Percentiles rank a stretch among this genome's conserved stretches.
These are phyloP conservation scores for Simmondsia chinensis DNA, from an alignment of 148 eudicot species.

Conservation along the genomic window DNA sequence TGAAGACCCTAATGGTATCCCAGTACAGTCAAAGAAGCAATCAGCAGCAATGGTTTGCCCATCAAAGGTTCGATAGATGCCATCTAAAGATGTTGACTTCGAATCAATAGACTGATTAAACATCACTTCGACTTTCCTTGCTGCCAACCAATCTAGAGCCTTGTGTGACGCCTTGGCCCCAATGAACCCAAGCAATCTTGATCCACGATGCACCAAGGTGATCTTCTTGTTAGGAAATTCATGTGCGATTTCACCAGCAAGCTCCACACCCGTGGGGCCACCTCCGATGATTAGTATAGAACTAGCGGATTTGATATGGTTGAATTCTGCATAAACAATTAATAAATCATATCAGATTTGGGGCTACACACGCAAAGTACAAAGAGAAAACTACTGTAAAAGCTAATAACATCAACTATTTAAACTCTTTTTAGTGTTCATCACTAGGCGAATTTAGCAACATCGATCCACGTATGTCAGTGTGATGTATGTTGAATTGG, in stretches of 20 bases:
- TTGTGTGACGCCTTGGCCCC: conserved; percentile 33
- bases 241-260: no score
- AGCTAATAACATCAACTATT: no score
- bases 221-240: conserved; percentile 45
- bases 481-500: no score
- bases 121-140: conserved; percentile 40
- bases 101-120: conserved; percentile 27
- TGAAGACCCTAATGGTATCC: conserved; percentile 31
- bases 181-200: conserved; percentile 42
- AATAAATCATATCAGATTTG: no score
- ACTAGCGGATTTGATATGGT: no score
- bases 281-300: no score
- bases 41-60: conserved; percentile 38
- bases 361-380: neutral
- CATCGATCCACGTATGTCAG: no score
- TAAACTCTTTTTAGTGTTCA: no score
- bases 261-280: no score
- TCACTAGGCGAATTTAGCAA: no score
- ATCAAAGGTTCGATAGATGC: conserved; percentile 32
- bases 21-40: conserved; percentile 35
- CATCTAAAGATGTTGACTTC: conserved; percentile 22
- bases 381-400: no score
- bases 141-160: conserved; percentile 35
- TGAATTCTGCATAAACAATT: no score
- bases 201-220: conserved; percentile 37